Conservation (phyloP, 768 basidiomycete species). For the Hericium erinaceus region DNA sequence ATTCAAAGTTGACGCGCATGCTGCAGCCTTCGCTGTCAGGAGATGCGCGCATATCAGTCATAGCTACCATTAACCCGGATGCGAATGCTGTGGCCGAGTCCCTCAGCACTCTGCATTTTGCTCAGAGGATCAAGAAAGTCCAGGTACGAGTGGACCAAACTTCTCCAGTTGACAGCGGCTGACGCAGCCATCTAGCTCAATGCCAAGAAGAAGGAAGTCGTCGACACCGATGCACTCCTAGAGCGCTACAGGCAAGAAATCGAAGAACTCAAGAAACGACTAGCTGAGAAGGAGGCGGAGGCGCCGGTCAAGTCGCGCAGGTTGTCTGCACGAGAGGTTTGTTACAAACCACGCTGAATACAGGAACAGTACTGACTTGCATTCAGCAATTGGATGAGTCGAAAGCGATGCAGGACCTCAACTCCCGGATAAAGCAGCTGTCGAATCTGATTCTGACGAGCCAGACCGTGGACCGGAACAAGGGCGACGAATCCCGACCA, state of each 20-base stretch:
- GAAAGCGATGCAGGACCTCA: slow-evolving; percentile 77
- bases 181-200: slow-evolving; percentile 37
- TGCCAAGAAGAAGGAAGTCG: slow-evolving; percentile 88
- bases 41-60: slow-evolving; percentile 91
- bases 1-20: slow-evolving; percentile 90
- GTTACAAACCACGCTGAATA: not conserved
- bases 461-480: slow-evolving; percentile 64
- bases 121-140: slow-evolving; percentile 85
- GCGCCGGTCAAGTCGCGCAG: slow-evolving; percentile 36
- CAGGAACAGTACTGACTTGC: slow-evolving; percentile 2
- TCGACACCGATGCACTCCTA: slow-evolving; percentile 89
- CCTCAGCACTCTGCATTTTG: slow-evolving; percentile 84
- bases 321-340: slow-evolving; percentile 37
- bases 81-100: slow-evolving; percentile 70
- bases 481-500: slow-evolving; percentile 65
- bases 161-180: not conserved
- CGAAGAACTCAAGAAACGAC: slow-evolving; percentile 71
- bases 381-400: slow-evolving; percentile 74
- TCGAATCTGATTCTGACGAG: slow-evolving; percentile 83
- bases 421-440: slow-evolving; percentile 69
- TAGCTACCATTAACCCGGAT: slow-evolving; percentile 93
- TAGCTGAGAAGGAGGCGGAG: slow-evolving; percentile 60
- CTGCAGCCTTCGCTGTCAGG: slow-evolving; percentile 93
- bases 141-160: slow-evolving; percentile 34
- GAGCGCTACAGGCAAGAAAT: slow-evolving; percentile 94